phyloP scores from a whole-genome alignment of 2,329 filamentous ascomycete genomes.

The Dothiorella sarmentorum region DNA sequence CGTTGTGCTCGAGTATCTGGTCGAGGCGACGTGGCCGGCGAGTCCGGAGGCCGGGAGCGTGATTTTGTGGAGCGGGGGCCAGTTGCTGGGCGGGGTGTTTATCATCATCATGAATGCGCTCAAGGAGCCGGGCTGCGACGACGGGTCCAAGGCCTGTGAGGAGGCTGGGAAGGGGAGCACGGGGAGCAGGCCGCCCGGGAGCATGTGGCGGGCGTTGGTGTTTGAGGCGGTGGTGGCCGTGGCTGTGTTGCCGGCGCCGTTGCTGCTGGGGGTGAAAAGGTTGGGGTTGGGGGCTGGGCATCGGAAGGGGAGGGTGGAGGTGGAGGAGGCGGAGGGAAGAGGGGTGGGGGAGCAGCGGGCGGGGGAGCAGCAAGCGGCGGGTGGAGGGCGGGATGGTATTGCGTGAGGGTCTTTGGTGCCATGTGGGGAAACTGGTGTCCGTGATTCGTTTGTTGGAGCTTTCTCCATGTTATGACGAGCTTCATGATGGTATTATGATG shows the following conservation, averaged over 20 bases:
- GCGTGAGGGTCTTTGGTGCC: too few relatives aligned
- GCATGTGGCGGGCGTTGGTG: constrained; percentile 73
- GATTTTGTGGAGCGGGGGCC: constrained; percentile 80
- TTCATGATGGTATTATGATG: too few relatives aligned
- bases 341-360: too few relatives aligned
- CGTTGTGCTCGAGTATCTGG: constrained; percentile 79
- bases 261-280: constrained; percentile 60
- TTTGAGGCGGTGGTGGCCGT: constrained; percentile 73
- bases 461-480: too few relatives aligned
- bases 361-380: background rate
- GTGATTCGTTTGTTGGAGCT: too few relatives aligned
- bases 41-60: constrained; percentile 81
- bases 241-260: constrained; percentile 61
- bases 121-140: constrained; percentile 37
- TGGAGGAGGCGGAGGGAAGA: constrained; percentile 27
- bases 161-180: too few relatives aligned
- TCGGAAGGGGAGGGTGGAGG: constrained; percentile 27
- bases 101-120: constrained; percentile 79
- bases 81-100: constrained; percentile 80
- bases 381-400: background rate
- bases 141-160: constrained; percentile 28
- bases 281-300: constrained; percentile 53
- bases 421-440: too few relatives aligned
- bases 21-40: constrained; percentile 82
- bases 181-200: constrained; percentile 53